A percentile compares a stretch with the other conserved stretches of the same genome.
phyloP scores from a whole-genome alignment of 495 filamentous ascomycete species.

The Margaritispora aquatica region DNA sequence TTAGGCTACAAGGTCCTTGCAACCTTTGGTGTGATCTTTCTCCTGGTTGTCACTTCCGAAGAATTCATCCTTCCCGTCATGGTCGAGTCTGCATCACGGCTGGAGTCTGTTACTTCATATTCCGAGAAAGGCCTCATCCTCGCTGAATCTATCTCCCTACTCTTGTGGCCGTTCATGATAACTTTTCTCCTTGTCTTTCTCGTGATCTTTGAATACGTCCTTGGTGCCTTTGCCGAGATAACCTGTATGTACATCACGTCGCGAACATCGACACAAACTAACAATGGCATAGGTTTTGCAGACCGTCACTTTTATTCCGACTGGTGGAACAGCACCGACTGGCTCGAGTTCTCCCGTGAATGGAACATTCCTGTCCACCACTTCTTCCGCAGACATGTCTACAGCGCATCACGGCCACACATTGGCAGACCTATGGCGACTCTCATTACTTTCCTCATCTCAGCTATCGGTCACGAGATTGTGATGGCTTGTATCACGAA shows the following conservation, averaged over 20 bases:
- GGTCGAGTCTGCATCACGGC: conserved; percentile 60
- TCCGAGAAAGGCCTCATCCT: conserved; percentile 72
- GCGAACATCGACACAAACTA: background rate
- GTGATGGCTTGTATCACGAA: conserved; percentile 98
- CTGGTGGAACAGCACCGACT: conserved; percentile 88
- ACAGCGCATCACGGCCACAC: conserved; percentile 66
- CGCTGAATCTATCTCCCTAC: conserved; percentile 85
- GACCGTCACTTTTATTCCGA: conserved; percentile 95
- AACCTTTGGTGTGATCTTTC: conserved; percentile 93
- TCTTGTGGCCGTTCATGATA: conserved; percentile 96
- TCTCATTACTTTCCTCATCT: conserved; percentile 86
- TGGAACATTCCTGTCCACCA: conserved; percentile 99
- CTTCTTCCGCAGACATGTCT: conserved; percentile 93
- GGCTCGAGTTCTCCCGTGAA: conserved; percentile 95
- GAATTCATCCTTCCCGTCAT: conserved; percentile 94
- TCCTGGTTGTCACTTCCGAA: conserved; percentile 83
- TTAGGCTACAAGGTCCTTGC: conserved; percentile 82
- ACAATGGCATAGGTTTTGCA: conserved; percentile 48
- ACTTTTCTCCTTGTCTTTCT: conserved; percentile 93
- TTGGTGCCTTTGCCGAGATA: conserved; percentile 92
- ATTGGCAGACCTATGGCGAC: conserved; percentile 77
- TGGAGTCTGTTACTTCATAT: conserved; percentile 50
- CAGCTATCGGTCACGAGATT: conserved; percentile 83
- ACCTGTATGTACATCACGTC: conserved; percentile 44
- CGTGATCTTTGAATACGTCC: conserved; percentile 94